Base-by-base conservation (phyloP, 306 rosid genomes). In the Lathyrus aphaca region DNA sequence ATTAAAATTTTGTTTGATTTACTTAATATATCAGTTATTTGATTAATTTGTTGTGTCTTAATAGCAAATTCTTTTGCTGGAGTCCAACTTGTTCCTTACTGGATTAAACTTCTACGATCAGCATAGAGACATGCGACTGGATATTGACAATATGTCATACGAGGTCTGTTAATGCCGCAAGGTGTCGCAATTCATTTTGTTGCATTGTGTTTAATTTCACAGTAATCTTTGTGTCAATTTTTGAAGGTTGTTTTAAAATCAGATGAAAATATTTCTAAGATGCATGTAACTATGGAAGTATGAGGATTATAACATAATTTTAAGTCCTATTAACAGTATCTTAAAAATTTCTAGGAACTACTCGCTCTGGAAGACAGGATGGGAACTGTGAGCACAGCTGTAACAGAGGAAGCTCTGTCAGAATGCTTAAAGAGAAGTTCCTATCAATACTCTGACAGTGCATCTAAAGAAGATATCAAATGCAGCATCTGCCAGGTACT, bases 301-400 rank as follows among this genome's bases (percentile, higher is more conserved):
- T 32, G 18, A 63, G 29, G 43, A 40, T 57, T 76, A 23, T 69
- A 70, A 54, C 37, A 6, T 49, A 12, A 23, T 54, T 61, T 6
- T 29, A 35, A 51, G 18, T 69, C 4, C 50, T 21, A 19, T 37
- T 18, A 17, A 16, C 14, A 17, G 27, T 37, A 64, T 12, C 48
- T 65, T 65, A 50, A 0, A 18, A 23, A 54, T 53, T 79, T 78
- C 77, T 82, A 91, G 99, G 96, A 95, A 86, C 83, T 95, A 49
- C 77, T 95, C 50, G 99, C 96, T 67, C 78, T 95, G 69, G 99
- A 95, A 83, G 99, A 95, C 81, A 89, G 88, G 65, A 95, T 91
- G 96, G 99, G 99, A n/a, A 70, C 77, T 55, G 99, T 95, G 78
- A 91, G 97, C 87, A 91, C 96, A 69, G 95, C 99, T 73, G 69